Base-by-base conservation (phyloP, 2,329 filamentous ascomycete species). In the Botrytis hyacinthi region DNA sequence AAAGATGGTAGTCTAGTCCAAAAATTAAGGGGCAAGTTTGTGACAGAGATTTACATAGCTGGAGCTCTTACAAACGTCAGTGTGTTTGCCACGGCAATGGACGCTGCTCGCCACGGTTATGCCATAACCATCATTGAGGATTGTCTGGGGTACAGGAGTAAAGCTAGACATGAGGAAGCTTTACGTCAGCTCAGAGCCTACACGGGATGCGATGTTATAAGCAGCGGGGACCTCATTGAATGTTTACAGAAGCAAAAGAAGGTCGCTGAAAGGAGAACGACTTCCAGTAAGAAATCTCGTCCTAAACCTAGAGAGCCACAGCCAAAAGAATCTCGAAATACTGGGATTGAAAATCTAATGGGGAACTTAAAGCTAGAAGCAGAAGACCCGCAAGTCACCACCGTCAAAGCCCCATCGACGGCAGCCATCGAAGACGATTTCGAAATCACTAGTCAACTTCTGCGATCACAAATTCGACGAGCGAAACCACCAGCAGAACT, bases 41-140 rank as follows among this genome's bases (percentile, higher is more conserved):
- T 97, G 74, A 97, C 94, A 3, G 93, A 98, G 79, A 85, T 99
- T 20, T 98, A 93, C 82, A 88, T 98, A 37, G 97, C 93, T 79
- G 96, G 96, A 35, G 92, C 92, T 62, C 87, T 97, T 67, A 93
- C 92, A 61, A 98, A 98, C 79, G 85, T 97, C 51, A 95, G 94
- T 46, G 91, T 98, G 65, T 94, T 96, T 80, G 95, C 96, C 12
- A 98, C 95, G 1, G 94, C 94, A 5, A 86, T 97, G 76, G 96
- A 98, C 80, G 96, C 95, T 18, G 95, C 93, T 2, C 89, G 92
- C 32, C 92, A 98, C 81, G 96, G 95, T 7, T 90, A 97, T 79
- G 86, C 89, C n/a, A 93, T 98, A 79, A 96, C 92, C 8, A 85
- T 98, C 20, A 85, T 98, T 57, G 91, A 96, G 70, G 94, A 98